phyloP scores from a whole-genome alignment of 176 grass and related monocot species.

The Triticum monococcum region DNA sequence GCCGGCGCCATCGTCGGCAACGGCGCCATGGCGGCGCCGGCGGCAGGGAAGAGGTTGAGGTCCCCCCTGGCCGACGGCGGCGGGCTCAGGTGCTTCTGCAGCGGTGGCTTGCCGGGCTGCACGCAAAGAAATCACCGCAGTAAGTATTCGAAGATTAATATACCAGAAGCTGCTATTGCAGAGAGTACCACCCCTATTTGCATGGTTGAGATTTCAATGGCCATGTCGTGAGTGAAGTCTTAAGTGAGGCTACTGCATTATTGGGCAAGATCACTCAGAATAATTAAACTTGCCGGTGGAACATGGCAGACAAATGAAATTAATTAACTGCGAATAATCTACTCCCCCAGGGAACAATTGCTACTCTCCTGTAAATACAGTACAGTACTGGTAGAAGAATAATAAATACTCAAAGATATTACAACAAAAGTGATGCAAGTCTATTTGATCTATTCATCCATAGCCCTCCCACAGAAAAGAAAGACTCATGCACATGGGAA shows the following conservation, averaged over 20 bases:
- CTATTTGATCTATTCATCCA: too few species aligned
- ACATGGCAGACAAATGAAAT: not conserved
- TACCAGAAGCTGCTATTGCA: too few species aligned
- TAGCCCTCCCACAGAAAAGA: not conserved
- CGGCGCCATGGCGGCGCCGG: not conserved
- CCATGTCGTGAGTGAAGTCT: not conserved
- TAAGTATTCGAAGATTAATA: too few species aligned
- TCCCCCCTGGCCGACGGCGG: constrained; percentile 8
- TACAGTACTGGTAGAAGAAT: too few species aligned
- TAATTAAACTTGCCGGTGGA: not conserved
- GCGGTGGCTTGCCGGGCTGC: constrained; percentile 54
- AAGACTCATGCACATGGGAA: not conserved
- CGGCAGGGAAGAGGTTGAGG: constrained; percentile 52
- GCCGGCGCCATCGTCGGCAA: not conserved
- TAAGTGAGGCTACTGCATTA: not conserved
- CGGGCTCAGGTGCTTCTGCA: constrained; percentile 39
- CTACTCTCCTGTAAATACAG: too few species aligned
- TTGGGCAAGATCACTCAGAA: too few species aligned
- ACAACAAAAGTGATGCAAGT: too few species aligned
- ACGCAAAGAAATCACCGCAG: not conserved
- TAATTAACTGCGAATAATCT: not conserved
- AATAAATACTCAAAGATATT: too few species aligned
- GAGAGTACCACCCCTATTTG: not conserved
- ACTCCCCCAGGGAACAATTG: not conserved
- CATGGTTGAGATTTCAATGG: not conserved